Evolutionary conservation across 306 rosid species (phyloP), one percentile per base, ranked within the genome.

Genomic region (Castanea crenata): DNA sequence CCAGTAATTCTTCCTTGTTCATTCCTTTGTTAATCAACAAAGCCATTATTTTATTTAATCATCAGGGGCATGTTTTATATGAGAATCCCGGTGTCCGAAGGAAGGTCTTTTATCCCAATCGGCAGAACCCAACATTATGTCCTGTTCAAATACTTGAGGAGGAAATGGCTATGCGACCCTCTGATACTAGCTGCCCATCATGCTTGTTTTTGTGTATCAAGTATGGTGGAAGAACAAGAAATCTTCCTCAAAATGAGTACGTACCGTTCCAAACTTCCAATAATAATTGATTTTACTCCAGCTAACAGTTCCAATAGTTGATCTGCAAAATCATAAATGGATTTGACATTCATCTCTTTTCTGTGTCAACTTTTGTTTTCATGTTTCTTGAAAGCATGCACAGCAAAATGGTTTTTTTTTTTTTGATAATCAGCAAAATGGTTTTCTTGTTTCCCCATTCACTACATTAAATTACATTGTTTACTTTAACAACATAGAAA

Each of bases 221-320:
- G 84, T 94, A 94, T 74, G 97, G 98, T 71, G 98, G 98, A 85
- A 92, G 97, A 73, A 94, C 98, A 62, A 90, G 98, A 81, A 94
- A 94, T 78, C 88, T 90, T 78, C 98, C 98, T 51, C 98, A 90
- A 81, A 92, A 94, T 81, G 96, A 94, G 98, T 94, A 85, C 85
- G 98, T 57, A 78, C 35, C 71, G 8, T 55, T 55, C 58, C 46
- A 23, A 61, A 34, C 25, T 38, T 68, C 20, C 52, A 68, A 19
- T 21, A 35, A 19, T 19, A 35, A 19, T 19, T 68, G 72, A 68
- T 68, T 68, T 67, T n/a, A 49, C 16, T 49, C 16, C 2, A 4
- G 29, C 15, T 16, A 19, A 35, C 7, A n/a, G 25, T 68, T 35
- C 18, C 52, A 34, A 6, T 19, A 68, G n/a, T 34, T 63, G 69